Evolutionary conservation across 352 stramenopile species (phyloP).

Genomic region (Phytophthora citrophthora): DNA sequence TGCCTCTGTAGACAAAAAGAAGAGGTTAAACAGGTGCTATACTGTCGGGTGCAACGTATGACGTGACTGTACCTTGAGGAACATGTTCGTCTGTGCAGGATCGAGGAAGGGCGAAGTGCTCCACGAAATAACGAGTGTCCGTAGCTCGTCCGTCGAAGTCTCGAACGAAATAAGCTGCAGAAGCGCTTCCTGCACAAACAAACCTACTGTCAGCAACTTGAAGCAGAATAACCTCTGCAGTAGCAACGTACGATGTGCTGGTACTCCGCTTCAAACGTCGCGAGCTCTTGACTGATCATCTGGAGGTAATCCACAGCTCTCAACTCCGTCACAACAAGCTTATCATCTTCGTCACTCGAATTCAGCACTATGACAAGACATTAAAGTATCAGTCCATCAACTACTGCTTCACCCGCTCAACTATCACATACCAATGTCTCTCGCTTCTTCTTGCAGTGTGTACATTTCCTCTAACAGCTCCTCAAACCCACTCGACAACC

Average conservation of each 20-base stretch:
- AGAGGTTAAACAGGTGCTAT: neutral
- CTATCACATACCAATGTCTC: conserved; percentile 38
- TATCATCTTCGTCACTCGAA: neutral
- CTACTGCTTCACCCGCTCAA: neutral
- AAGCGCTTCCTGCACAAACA: conserved; percentile 54
- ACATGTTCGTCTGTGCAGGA: conserved; percentile 45
- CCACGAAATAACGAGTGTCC: conserved; percentile 83
- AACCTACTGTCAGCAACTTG: conserved; percentile 3
- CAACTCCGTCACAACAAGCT: conserved; percentile 34
- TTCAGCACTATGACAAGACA: conserved; percentile 20
- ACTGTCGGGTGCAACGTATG: neutral
- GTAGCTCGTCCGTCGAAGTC: conserved; percentile 70
- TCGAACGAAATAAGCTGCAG: conserved; percentile 74
- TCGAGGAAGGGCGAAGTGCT: conserved; percentile 83
- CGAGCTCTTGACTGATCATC: conserved; percentile 71
- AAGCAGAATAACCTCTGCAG: neutral
- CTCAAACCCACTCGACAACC: conserved; percentile 51
- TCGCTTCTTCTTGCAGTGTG: conserved; percentile 45
- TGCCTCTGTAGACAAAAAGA: conserved; percentile 35
- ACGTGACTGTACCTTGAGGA: conserved; percentile 53
- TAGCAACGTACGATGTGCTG: conserved; percentile 72
- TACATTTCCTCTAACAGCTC: conserved; percentile 71
- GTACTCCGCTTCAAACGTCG: conserved; percentile 80
- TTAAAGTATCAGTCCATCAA: neutral
- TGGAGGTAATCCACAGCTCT: conserved; percentile 69